A percentile compares a stretch with the other conserved stretches of the same genome.
Conservation (phyloP, 2,329 filamentous ascomycete species). For the Aureobasidium sp. region DNA sequence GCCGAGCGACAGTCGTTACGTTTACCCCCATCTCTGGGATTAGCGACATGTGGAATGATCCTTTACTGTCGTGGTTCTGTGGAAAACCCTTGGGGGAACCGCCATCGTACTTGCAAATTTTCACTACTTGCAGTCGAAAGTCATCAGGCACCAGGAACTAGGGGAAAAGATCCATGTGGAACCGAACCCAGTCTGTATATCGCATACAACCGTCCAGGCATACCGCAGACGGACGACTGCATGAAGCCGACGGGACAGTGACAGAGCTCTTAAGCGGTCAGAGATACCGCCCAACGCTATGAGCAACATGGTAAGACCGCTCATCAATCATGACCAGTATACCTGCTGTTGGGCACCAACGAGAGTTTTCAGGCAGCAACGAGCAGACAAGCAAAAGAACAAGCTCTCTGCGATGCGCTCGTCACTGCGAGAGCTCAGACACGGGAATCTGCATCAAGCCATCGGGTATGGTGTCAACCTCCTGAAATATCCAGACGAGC, state of each 20-base stretch:
- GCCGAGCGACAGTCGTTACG: background rate
- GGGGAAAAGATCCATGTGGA: too few species aligned
- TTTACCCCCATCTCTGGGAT: background rate
- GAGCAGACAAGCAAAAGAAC: background rate
- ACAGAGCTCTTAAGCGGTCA: background rate
- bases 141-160: background rate
- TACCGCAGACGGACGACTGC: background rate
- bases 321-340: too few species aligned
- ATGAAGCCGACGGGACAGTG: background rate
- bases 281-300: too few species aligned
- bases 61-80: too few species aligned
- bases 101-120: too few species aligned
- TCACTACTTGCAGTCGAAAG: too few species aligned
- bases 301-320: too few species aligned
- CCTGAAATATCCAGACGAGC: too few species aligned
- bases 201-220: background rate
- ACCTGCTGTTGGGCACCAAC: background rate
- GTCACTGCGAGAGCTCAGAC: background rate
- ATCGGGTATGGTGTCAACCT: background rate
- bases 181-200: background rate
- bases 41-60: too few species aligned
- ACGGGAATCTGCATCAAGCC: background rate
- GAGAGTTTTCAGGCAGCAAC: background rate
- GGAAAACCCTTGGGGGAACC: too few species aligned
- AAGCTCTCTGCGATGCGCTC: background rate